Evolutionary conservation across 208 protist species (phyloP).

Genomic region (Crithidia thermophila): DNA sequence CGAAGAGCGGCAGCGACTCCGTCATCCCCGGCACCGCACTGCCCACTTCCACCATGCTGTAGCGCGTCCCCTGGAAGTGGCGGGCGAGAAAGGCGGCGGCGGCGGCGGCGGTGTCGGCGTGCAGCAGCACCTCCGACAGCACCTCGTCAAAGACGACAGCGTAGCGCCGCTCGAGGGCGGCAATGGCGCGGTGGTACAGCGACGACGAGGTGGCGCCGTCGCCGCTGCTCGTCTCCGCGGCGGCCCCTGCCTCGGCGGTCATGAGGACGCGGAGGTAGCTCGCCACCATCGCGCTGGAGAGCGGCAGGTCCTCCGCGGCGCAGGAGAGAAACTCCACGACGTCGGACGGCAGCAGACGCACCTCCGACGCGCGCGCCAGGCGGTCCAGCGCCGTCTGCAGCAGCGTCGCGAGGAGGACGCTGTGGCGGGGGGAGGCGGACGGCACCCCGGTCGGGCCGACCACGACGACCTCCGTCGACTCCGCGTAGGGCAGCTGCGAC

Average conservation of each 20-base stretch:
- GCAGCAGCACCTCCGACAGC: conserved; percentile 57
- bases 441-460: conserved; percentile 22
- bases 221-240: neutral
- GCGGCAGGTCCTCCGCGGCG: conserved; percentile 67
- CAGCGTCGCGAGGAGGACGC: conserved; percentile 25
- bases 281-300: conserved; percentile 46
- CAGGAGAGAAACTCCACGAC: conserved; percentile 64
- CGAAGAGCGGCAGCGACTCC: conserved; percentile 76
- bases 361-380: conserved; percentile 27
- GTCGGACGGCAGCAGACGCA: conserved; percentile 51
- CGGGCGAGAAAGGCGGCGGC: conserved; percentile 60
- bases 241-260: conserved; percentile 24
- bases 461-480: conserved; percentile 24
- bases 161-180: conserved; percentile 72
- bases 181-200: conserved; percentile 41
- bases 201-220: conserved; percentile 12
- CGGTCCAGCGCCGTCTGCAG: conserved; percentile 34
- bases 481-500: conserved; percentile 31
- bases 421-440: conserved; percentile 21
- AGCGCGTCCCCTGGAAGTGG: conserved; percentile 79
- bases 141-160: conserved; percentile 67
- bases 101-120: conserved; percentile 30
- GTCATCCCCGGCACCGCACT: conserved; percentile 15
- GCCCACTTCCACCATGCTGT: conserved; percentile 66
- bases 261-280: conserved; percentile 53